A percentile compares a stretch with the other conserved stretches of the same genome.
Evolutionary conservation across 116 monocot genomes (phyloP).

Genomic region (Papilionanthe hybrid): DNA sequence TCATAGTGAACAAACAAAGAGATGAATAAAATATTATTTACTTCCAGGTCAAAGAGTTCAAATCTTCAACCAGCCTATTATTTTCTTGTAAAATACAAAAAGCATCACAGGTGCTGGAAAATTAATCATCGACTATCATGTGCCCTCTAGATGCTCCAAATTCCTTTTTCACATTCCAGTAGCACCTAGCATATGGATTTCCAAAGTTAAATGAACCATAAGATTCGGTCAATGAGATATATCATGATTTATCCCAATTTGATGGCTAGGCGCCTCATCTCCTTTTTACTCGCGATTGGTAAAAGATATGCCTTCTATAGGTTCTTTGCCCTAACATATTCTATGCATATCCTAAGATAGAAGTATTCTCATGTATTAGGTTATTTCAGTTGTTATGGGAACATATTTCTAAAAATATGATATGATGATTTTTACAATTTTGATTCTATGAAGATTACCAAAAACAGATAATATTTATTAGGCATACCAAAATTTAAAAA

Average conservation of each 20-base stretch:
- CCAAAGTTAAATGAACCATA: background rate
- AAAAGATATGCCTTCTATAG: background rate
- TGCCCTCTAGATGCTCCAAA: background rate
- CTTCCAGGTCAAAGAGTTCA: background rate
- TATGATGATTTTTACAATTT: background rate
- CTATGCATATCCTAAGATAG: background rate
- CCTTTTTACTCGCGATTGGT: background rate
- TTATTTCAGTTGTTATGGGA: background rate
- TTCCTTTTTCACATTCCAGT: background rate
- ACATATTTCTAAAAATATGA: background rate
- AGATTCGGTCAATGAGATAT: background rate
- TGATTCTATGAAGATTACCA: background rate
- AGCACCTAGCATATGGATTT: background rate
- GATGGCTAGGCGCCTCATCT: background rate
- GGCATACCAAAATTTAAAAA: background rate
- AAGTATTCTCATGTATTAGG: background rate
- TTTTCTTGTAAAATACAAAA: background rate
- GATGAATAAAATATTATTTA: background rate
- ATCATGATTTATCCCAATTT: background rate
- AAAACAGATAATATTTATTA: background rate
- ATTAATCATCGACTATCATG: background rate
- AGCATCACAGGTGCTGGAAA: background rate
- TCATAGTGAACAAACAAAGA: background rate
- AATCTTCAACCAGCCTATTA: background rate
- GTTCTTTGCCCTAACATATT: background rate